phyloP scores from a whole-genome alignment of 2,329 filamentous ascomycete genomes.

The Nectriaceae sp. region DNA sequence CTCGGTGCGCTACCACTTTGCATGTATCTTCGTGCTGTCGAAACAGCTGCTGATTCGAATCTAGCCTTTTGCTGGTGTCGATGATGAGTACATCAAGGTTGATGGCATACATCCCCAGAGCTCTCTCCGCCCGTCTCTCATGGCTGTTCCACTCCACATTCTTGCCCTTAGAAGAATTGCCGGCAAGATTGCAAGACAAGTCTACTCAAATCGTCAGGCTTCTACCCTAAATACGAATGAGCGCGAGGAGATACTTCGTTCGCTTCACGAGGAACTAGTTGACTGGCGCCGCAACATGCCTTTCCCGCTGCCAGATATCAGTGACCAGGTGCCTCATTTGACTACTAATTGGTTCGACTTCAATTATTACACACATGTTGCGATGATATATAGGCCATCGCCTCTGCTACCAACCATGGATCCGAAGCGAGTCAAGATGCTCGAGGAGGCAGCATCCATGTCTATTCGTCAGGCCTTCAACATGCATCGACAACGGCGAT shows the following conservation, averaged over 20 bases:
- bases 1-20: constrained; percentile 22
- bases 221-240: constrained; percentile 18
- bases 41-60: background rate
- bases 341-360: constrained; percentile 48
- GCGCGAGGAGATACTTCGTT: constrained; percentile 34
- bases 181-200: constrained; percentile 39
- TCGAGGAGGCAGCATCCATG: constrained; percentile 43
- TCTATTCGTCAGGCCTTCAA: constrained; percentile 43
- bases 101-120: constrained; percentile 19
- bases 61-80: constrained; percentile 38
- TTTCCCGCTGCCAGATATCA: constrained; percentile 42
- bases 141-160: constrained; percentile 45
- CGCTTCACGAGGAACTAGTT: constrained; percentile 42
- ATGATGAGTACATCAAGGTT: constrained; percentile 36
- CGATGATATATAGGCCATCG: constrained; percentile 47
- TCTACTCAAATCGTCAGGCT: constrained; percentile 35
- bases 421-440: constrained; percentile 35
- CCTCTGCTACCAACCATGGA: constrained; percentile 42
- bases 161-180: constrained; percentile 42
- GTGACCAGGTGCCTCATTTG: constrained; percentile 43
- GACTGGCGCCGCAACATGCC: constrained; percentile 47
- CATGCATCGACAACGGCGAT: constrained; percentile 39
- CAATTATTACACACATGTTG: constrained; percentile 49
- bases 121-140: constrained; percentile 34
- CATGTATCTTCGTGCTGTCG: background rate